A percentile compares a stretch with the other conserved stretches of the same genome.
Conservation (phyloP, 208 protist species). For the Herpetomonas tarakana region DNA sequence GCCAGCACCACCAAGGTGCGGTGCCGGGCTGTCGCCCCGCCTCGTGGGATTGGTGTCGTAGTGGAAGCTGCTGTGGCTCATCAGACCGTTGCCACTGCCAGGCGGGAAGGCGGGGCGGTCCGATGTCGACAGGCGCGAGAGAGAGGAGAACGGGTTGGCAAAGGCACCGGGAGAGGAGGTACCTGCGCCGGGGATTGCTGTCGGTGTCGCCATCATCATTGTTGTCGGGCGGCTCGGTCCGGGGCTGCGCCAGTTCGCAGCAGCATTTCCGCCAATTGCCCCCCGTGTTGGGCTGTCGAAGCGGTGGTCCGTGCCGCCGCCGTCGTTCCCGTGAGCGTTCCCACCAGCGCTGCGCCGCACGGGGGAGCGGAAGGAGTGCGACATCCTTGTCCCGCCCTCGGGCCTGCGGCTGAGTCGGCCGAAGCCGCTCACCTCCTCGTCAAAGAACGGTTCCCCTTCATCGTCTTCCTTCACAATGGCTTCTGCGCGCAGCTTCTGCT, state of each 20-base stretch:
- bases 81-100: no score
- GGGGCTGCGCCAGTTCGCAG: background rate
- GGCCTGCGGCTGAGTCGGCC: background rate
- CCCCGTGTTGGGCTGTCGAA: background rate
- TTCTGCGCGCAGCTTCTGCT: background rate
- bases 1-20: no score
- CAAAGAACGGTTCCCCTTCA: background rate
- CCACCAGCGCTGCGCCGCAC: background rate
- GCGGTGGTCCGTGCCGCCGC: background rate
- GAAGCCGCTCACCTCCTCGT: background rate
- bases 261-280: background rate
- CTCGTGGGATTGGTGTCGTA: no score
- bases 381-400: background rate
- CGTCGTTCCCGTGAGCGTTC: no score
- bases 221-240: background rate
- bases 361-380: background rate
- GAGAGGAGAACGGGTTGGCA: background rate
- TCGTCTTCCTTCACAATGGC: slow-evolving; percentile 4
- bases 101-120: background rate
- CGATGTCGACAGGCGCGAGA: background rate
- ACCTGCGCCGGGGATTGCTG: background rate
- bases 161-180: background rate
- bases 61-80: no score
- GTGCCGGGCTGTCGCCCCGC: background rate
- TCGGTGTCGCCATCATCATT: background rate